Conservation (phyloP, 345 rosid genomes). For the Bruguiera parviflora region DNA sequence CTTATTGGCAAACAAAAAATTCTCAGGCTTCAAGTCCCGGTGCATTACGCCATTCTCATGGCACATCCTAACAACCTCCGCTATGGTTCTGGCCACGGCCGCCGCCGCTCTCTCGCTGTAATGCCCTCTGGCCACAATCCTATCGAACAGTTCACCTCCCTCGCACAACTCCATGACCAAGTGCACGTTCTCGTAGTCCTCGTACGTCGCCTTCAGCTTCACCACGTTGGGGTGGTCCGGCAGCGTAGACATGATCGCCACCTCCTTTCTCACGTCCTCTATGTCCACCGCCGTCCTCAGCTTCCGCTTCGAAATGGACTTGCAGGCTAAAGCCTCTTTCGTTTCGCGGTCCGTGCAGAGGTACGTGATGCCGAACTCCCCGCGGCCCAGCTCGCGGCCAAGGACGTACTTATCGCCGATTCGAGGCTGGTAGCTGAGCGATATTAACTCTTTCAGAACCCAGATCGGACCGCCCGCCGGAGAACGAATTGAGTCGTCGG, state of each 20-base stretch:
- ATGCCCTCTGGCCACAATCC: slow-evolving; percentile 96
- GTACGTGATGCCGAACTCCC: slow-evolving; percentile 91
- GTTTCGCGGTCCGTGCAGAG: slow-evolving; percentile 86
- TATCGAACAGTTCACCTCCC: slow-evolving; percentile 92
- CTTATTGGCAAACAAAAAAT: slow-evolving; percentile 83
- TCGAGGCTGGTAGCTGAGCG: slow-evolving; percentile 56
- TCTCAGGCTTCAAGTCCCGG: slow-evolving; percentile 94
- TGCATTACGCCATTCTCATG: slow-evolving; percentile 91
- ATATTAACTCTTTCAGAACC: slow-evolving; percentile 66
- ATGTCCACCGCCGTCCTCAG: slow-evolving; percentile 81
- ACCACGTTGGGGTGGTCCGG: slow-evolving; percentile 88
- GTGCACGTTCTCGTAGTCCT: slow-evolving; percentile 85
- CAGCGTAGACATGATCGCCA: slow-evolving; percentile 79
- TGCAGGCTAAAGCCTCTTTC: slow-evolving; percentile 70
- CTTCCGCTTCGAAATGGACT: slow-evolving; percentile 85
- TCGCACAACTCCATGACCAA: slow-evolving; percentile 96
- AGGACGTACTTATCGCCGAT: slow-evolving; percentile 82
- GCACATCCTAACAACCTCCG: slow-evolving; percentile 91
- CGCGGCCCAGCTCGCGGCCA: slow-evolving; percentile 86
- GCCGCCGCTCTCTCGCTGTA: slow-evolving; percentile 95
- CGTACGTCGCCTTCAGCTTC: slow-evolving; percentile 85
- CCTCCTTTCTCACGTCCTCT: slow-evolving; percentile 91
- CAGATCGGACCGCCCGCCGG: slow-evolving; percentile 46
- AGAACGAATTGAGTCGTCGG: slow-evolving; percentile 41
- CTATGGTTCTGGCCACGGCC: slow-evolving; percentile 63